Percentiles rank a stretch among this genome's conserved stretches.
phyloP scores from a whole-genome alignment of 148 eudicot genomes.

The Rhododendron ferrugineum region DNA sequence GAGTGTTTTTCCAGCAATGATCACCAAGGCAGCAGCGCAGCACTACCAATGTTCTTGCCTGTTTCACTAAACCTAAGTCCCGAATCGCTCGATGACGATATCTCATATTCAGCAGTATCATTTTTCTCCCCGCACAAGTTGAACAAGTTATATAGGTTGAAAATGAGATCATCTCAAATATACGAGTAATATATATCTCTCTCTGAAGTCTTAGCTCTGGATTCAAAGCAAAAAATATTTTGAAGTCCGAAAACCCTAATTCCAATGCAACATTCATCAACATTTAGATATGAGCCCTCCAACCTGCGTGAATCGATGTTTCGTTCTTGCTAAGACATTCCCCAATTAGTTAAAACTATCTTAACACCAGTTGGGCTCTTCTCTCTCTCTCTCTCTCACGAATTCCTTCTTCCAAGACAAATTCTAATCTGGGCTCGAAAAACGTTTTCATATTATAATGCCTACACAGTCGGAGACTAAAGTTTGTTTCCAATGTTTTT shows the following conservation, averaged over 20 bases:
- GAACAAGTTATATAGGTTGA: not conserved
- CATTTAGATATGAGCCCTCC: slow-evolving; percentile 30
- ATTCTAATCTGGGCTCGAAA: not conserved
- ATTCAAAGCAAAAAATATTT: not conserved
- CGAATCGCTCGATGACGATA: not conserved
- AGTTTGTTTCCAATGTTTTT: slow-evolving; percentile 7
- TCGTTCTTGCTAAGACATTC: not conserved
- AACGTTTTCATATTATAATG: not conserved
- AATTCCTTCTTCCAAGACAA: slow-evolving; percentile 3
- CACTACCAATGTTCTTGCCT: not conserved
- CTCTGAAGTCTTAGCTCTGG: slow-evolving; percentile 2
- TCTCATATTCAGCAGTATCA: not conserved
- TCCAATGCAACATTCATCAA: slow-evolving; percentile 21
- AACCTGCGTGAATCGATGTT: not conserved
- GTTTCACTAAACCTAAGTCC: not conserved
- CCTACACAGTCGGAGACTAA: not conserved
- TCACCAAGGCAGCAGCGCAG: not conserved
- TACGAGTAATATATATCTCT: not conserved
- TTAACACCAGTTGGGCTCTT: not conserved
- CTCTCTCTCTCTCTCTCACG: not conserved
- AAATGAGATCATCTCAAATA: not conserved
- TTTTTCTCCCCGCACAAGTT: not conserved
- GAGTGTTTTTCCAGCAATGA: not conserved
- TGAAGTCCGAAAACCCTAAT: not conserved
- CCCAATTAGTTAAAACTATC: not conserved